Evolutionary conservation across 2,329 filamentous ascomycete genomes (phyloP).

Genomic region (Venturia nashicola): DNA sequence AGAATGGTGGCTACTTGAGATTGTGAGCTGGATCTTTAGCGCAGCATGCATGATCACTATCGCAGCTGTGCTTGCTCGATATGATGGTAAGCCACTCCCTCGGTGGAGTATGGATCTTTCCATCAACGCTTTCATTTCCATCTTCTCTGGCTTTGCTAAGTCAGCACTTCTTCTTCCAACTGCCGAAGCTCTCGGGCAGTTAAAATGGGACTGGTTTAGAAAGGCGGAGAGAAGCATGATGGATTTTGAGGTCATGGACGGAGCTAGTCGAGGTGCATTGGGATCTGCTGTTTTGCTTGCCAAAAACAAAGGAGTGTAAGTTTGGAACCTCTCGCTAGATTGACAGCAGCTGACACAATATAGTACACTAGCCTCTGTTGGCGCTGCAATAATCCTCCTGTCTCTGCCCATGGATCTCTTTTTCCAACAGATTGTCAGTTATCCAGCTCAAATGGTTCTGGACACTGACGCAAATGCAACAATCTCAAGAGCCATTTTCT

Average conservation of each 20-base stretch:
- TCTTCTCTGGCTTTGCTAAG: conserved; percentile 18
- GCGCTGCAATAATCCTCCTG: conserved; percentile 9
- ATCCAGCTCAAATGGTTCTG: not conserved
- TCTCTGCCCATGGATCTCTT: conserved; percentile 10
- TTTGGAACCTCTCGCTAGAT: too few relatives aligned
- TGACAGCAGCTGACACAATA: too few relatives aligned
- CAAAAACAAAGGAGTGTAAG: conserved; percentile 9
- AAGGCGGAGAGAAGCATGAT: conserved; percentile 17
- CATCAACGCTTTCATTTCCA: conserved; percentile 20
- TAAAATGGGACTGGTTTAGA: conserved; percentile 27
- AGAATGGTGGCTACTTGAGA: conserved; percentile 20
- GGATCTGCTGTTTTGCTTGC: conserved; percentile 8
- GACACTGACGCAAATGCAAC: not conserved
- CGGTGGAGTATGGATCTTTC: conserved; percentile 22
- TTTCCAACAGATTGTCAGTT: conserved; percentile 11
- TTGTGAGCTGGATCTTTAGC: conserved; percentile 18
- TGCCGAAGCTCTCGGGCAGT: conserved; percentile 21
- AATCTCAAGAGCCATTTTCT: not conserved
- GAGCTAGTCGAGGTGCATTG: conserved; percentile 8
- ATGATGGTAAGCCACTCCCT: conserved; percentile 19
- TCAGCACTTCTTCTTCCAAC: conserved; percentile 18
- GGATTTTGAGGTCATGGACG: conserved; percentile 26
- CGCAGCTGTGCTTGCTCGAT: conserved; percentile 19
- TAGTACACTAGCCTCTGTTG: too few relatives aligned
- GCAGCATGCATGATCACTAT: conserved; percentile 23